Conservation (phyloP, 73 alveolate species). For the Paramecium sexaurelia region DNA sequence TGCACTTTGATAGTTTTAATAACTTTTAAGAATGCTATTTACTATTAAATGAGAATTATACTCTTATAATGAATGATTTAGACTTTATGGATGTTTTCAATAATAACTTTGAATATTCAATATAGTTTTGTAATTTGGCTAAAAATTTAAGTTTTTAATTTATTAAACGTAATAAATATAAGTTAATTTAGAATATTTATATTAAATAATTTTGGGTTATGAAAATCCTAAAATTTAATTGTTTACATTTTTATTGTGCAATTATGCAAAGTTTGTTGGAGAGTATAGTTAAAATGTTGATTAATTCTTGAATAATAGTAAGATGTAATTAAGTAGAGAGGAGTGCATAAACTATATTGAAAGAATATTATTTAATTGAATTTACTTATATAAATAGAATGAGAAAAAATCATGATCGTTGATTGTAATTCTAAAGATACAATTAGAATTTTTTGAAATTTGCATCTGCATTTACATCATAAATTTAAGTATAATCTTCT, state of each 20-base stretch:
- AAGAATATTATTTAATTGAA: constrained; percentile 6
- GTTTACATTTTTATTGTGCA: neutral
- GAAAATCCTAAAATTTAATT: neutral
- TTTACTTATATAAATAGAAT: neutral
- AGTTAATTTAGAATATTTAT: neutral
- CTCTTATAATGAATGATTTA: neutral
- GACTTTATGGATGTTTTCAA: constrained; percentile 13
- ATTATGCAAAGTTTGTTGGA: constrained; percentile 6
- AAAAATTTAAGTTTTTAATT: neutral
- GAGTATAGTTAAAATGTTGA: neutral
- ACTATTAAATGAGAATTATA: neutral
- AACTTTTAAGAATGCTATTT: neutral
- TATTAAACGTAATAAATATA: constrained; percentile 1
- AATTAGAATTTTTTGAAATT: neutral
- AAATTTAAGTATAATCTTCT: neutral
- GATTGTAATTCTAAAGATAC: neutral
- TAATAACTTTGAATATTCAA: constrained; percentile 5
- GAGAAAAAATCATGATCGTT: neutral
- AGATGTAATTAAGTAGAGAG: neutral
- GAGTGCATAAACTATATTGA: constrained; percentile 1
- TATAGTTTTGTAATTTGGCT: neutral
- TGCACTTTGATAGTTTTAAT: constrained; percentile 16
- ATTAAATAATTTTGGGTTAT: neutral
- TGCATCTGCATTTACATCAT: neutral
- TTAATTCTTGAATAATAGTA: neutral